Evolutionary conservation across 768 basidiomycete species (phyloP), one percentile per base, ranked within the genome.

Genomic region (Leccinum uliginosum): DNA sequence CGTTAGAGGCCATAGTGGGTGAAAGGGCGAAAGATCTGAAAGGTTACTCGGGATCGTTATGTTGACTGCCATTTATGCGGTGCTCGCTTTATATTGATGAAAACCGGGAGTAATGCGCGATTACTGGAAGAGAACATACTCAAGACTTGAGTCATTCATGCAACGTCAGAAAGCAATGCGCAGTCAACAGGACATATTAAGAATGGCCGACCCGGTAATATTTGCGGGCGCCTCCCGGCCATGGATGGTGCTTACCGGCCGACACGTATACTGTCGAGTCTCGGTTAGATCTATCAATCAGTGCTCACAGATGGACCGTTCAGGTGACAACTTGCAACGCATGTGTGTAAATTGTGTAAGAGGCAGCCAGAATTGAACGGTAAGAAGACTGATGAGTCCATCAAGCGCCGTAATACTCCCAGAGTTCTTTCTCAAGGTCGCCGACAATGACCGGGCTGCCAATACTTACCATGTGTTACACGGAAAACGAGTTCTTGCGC

Each of bases 1-100:
- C 2, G 26, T 38, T 9, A 10, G 55, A 15, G 1, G 35, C 38
- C 64, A 65, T 64, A 49, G 3, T 24, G 26, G 47, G 11, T 11
- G 44, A 48, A 44, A 26, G 51, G 19, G 19, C 14, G 21, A 45
- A 45, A 7, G 44, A 27, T n/a, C 14, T 4, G 17, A 15, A 2
- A 14, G n/a, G 32, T 40, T 49, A 10, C 27, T 57, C 50, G 50
- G 26, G 51, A 8, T 44, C 47, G 21, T 38, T 44, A 51, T 38
- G 30, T 30, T 30, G 30, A n/a, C 9, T 5, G 35, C 35, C 32
- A 38, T 38, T 17, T 38, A n/a, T 17, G 17, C 35, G 35, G 2
- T 38, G 17, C 35, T 9, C n/a, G n/a, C 6, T 38, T 38, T 38
- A 38, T 38, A 38, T 4, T 38, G n/a, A n/a, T n/a, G n/a, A n/a